A percentile compares a stretch with the other conserved stretches of the same genome.
Conservation (phyloP, 1,284 basidiomycete genomes). For the Apiotrichum veenhuisii region DNA sequence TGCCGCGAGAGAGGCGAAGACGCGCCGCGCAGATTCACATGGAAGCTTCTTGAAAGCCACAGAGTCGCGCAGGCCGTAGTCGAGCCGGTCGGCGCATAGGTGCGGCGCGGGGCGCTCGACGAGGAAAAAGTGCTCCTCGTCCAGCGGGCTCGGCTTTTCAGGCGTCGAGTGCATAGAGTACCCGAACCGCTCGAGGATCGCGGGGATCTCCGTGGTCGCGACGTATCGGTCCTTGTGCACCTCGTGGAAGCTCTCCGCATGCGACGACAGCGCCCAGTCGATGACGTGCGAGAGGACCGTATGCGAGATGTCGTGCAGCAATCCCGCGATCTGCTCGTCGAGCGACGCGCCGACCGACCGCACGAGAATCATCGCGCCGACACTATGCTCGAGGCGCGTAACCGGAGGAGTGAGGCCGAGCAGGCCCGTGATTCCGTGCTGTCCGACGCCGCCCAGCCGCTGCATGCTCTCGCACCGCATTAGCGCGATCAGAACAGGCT, state of each 20-base stretch:
- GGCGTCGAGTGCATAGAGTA: neutral
- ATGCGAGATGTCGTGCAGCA: slow-evolving; percentile 19
- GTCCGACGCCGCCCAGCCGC: slow-evolving; percentile 11
- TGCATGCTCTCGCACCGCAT: slow-evolving; percentile 2
- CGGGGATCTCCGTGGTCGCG: slow-evolving; percentile 6
- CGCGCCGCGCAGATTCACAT: neutral
- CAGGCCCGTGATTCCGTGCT: slow-evolving; percentile 18
- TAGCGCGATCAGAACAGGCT: slow-evolving; percentile 10
- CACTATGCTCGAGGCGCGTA: slow-evolving; percentile 16
- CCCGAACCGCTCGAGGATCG: slow-evolving; percentile 2
- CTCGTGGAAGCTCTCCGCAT: slow-evolving; percentile 11
- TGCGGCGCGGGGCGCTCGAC: slow-evolving; percentile 15
- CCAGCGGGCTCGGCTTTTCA: neutral
- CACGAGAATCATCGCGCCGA: slow-evolving; percentile 20
- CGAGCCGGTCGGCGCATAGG: slow-evolving; percentile 20
- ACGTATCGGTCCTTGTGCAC: slow-evolving; percentile 17
- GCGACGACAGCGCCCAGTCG: slow-evolving; percentile 7
- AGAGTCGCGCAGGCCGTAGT: slow-evolving; percentile 20
- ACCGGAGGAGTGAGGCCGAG: slow-evolving; percentile 13
- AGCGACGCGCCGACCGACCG: slow-evolving; percentile 11
- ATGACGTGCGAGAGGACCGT: slow-evolving; percentile 16
- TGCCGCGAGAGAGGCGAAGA: slow-evolving; percentile 6
- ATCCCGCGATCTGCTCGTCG: slow-evolving; percentile 16
- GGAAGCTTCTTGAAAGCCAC: slow-evolving; percentile 12
- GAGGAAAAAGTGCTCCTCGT: slow-evolving; percentile 17